Conservation (phyloP, 2,329 filamentous ascomycete genomes). For the Zymoseptoria tritici region DNA sequence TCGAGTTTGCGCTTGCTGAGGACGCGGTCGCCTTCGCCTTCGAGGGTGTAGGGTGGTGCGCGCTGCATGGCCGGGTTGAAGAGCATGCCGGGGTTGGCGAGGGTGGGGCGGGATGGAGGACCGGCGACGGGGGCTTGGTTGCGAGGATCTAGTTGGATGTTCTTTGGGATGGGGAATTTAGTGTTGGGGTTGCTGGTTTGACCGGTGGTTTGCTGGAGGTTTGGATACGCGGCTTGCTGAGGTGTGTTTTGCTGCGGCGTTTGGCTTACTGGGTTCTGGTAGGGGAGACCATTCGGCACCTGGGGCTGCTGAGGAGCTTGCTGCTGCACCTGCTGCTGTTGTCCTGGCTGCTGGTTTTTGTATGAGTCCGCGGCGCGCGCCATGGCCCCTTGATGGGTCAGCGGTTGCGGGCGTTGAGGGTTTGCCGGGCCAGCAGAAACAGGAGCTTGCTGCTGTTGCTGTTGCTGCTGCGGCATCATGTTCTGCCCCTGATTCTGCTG, state of each 20-base stretch:
- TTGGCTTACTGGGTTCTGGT: conserved; percentile 10
- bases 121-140: conserved; percentile 68
- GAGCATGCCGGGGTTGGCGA: conserved; percentile 78
- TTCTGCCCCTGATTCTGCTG: conserved; percentile 19
- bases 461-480: conserved; percentile 15
- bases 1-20: conserved; percentile 98
- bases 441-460: conserved; percentile 13
- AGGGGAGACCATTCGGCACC: conserved; percentile 21
- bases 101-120: conserved; percentile 68
- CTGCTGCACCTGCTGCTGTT: conserved; percentile 10
- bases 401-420: conserved; percentile 25
- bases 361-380: conserved; percentile 28
- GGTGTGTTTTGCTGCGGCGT: conserved; percentile 19
- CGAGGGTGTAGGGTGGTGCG: conserved; percentile 74
- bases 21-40: conserved; percentile 85
- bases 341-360: conserved; percentile 11
- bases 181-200: conserved; percentile 37
- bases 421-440: conserved; percentile 14
- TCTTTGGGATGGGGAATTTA: conserved; percentile 79
- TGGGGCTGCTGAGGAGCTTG: conserved; percentile 15
- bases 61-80: conserved; percentile 78
- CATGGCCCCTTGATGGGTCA: conserved; percentile 40
- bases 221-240: conserved; percentile 14
- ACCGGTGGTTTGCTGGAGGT: conserved; percentile 17
- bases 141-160: conserved; percentile 63